Percentiles rank a stretch among this genome's conserved stretches.
phyloP scores from a whole-genome alignment of 306 rosid genomes.

The Quercus gilva region DNA sequence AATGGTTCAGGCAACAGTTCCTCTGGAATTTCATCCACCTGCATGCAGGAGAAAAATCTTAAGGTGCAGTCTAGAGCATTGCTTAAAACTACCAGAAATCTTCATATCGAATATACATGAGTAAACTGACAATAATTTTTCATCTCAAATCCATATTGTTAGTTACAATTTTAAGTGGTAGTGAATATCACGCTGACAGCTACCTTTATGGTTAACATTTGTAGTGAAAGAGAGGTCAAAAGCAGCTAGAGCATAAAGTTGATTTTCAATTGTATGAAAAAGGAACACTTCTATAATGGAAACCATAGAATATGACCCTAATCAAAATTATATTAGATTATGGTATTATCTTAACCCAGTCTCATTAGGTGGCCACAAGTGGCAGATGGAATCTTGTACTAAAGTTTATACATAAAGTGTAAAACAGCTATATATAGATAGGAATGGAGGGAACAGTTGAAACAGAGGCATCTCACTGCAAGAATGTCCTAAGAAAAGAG shows the following conservation, averaged over 20 bases:
- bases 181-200: not conserved
- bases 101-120: not conserved
- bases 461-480: not conserved
- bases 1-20: constrained; percentile 70
- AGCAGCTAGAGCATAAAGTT: not conserved
- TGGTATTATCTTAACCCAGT: not conserved
- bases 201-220: not conserved
- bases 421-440: not conserved
- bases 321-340: not conserved
- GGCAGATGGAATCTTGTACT: not conserved
- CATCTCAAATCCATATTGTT: not conserved
- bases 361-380: not conserved
- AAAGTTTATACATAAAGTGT: not conserved
- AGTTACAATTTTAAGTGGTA: not conserved
- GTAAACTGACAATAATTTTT: not conserved
- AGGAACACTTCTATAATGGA: not conserved
- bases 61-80: not conserved
- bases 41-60: constrained; percentile 15
- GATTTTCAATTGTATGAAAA: too few relatives aligned
- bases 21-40: constrained; percentile 77
- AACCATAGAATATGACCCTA: not conserved
- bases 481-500: not conserved
- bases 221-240: not conserved
- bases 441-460: not conserved
- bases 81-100: not conserved